Conservation (phyloP, 208 protist genomes). For the Wallacemonas sp. region DNA sequence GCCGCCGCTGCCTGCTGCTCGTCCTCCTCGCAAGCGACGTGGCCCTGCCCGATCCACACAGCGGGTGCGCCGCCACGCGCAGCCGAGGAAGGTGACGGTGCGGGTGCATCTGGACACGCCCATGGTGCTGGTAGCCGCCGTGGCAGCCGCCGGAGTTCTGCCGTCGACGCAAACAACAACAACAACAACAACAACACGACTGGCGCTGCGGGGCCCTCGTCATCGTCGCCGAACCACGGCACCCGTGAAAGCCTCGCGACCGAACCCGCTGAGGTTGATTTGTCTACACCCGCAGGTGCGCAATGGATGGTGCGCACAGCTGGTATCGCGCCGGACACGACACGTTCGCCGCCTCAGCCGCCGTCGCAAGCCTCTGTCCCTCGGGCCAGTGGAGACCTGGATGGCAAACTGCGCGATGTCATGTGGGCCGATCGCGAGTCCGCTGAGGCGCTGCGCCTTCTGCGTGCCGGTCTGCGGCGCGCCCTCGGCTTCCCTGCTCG, state of each 20-base stretch:
- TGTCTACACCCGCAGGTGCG: background rate
- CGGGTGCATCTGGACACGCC: background rate
- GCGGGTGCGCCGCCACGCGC: background rate
- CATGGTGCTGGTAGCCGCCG: background rate
- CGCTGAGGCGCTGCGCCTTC: conserved; percentile 17
- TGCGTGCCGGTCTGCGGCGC: conserved; percentile 30
- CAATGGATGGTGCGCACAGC: background rate
- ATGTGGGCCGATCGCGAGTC: no score
- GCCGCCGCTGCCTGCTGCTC: no score
- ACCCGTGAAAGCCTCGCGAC: background rate
- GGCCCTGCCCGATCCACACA: background rate
- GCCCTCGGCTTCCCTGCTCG: conserved; percentile 32
- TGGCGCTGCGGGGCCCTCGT: no score
- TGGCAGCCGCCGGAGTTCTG: background rate
- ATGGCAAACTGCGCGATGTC: no score
- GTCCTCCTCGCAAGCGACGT: no score
- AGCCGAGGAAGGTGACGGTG: no score
- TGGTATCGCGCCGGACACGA: background rate
- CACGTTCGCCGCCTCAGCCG: background rate
- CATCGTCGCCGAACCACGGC: no score
- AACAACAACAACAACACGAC: no score
- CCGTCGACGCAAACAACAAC: background rate
- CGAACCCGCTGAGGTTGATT: background rate
- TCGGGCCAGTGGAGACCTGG: no score
- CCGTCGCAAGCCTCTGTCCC: no score